Evolutionary conservation across 768 basidiomycete species (phyloP), one percentile per base, ranked within the genome.

Genomic region (Imleria badia): DNA sequence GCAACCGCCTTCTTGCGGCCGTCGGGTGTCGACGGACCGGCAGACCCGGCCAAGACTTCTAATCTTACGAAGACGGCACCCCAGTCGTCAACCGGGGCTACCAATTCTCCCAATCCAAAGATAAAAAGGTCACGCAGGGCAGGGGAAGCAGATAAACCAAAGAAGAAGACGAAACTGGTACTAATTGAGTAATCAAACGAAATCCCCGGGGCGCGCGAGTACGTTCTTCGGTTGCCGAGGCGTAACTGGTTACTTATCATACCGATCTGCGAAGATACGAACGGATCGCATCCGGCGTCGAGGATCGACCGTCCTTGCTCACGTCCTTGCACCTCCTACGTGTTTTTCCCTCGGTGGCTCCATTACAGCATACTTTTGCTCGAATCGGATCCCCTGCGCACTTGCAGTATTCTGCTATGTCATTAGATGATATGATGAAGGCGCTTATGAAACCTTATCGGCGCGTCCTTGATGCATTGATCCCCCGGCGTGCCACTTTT

Each of bases 371-470:
- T 55, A n/a, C 47, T 39, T 49, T 48, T 23, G 22, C 52, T 51
- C 41, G 36, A 58, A 54, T 58, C 22, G 54, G 54, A 51, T 52
- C 34, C 54, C 51, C 33, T 54, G 43, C 39, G 35, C 51, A 59
- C 53, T 61, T 48, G 59, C 48, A 38, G 52, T 53, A 52, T 66
- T 38, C 30, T 58, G 52, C 45, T 40, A 55, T 63, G 61, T 61
- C 56, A 58, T 68, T 55, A 48, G 52, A 53, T 54, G 55, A 60
- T 62, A 66, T 58, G 57, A 68, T 58, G 38, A 54, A 58, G 48
- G 48, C 46, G 57, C 48, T 58, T 67, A 69, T 68, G 66, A 68
- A 68, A 68, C 66, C 54, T 56, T 66, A 68, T 58, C 59, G 56
- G 52, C 39, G 26, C 29, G 55, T 54, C 56, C 34, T 64, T 64